A percentile compares a stretch with the other conserved stretches of the same genome.
phyloP scores from a whole-genome alignment of 768 basidiomycete genomes.

The Ramaria rubella region DNA sequence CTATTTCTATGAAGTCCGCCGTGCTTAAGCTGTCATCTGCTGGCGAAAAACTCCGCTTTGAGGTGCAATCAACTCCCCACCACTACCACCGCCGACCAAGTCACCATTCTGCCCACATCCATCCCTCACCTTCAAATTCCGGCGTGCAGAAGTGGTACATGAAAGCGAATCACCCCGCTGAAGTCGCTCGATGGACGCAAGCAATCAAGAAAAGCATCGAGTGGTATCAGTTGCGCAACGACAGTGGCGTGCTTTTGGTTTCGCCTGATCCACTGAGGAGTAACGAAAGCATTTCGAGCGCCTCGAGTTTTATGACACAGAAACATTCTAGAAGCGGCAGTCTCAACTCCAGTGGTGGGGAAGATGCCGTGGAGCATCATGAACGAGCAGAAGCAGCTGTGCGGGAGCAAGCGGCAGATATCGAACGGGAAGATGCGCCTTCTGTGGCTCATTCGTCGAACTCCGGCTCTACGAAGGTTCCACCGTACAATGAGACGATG shows the following conservation, averaged over 20 bases:
- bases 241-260: neutral
- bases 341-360: neutral
- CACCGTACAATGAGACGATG: slow-evolving; percentile 55
- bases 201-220: slow-evolving; percentile 71
- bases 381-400: neutral
- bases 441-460: slow-evolving; percentile 6
- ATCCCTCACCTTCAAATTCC: slow-evolving; percentile 21
- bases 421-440: slow-evolving; percentile 1
- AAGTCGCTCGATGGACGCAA: slow-evolving; percentile 82
- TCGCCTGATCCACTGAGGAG: neutral
- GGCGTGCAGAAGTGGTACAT: slow-evolving; percentile 72
- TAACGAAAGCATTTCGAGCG: slow-evolving; percentile 1
- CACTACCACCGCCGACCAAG: slow-evolving; percentile 31
- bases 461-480: slow-evolving; percentile 15
- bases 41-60: slow-evolving; percentile 67
- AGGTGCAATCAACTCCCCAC: slow-evolving; percentile 48
- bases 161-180: slow-evolving; percentile 81
- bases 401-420: neutral
- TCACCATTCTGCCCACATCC: slow-evolving; percentile 35
- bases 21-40: slow-evolving; percentile 43
- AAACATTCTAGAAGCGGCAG: neutral
- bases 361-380: neutral
- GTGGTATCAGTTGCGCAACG: slow-evolving; percentile 36
- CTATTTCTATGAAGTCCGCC: slow-evolving; percentile 82
- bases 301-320: neutral